These are phyloP conservation scores for Vanrija sp. DNA, from an alignment of 1,284 basidiomycete genomes.

Conservation along the genomic window DNA sequence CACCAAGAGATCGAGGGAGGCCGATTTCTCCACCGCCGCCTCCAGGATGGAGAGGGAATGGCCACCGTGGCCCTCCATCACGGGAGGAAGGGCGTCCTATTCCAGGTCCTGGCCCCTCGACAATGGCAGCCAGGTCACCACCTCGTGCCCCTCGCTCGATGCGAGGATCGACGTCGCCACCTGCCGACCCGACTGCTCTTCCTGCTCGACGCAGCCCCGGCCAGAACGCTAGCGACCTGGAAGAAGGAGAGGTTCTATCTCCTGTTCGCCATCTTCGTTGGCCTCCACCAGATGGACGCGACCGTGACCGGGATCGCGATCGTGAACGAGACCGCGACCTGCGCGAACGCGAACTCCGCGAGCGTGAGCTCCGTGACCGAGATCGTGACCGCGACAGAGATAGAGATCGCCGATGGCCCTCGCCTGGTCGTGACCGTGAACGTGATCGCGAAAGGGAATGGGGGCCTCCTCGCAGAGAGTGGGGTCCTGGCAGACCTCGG, in stretches of 20 bases:
- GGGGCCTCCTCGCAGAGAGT: constrained; percentile 3
- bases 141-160: constrained; percentile 27
- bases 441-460: constrained; percentile 12
- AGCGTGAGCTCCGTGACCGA: constrained; percentile 4
- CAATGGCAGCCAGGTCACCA: constrained; percentile 10
- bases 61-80: no score
- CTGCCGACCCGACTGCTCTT: neutral
- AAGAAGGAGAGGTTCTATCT: constrained; percentile 44
- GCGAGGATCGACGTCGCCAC: constrained; percentile 11
- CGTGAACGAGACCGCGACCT: constrained; percentile 19
- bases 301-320: constrained; percentile 19
- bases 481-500: constrained; percentile 4
- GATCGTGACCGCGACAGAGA: constrained; percentile 10
- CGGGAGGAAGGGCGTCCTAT: neutral
- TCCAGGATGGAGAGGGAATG: no score
- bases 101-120: constrained; percentile 16
- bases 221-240: constrained; percentile 25
- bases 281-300: constrained; percentile 7
- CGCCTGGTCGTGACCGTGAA: constrained; percentile 4
- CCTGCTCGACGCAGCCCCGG: neutral
- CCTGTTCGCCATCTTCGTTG: constrained; percentile 25
- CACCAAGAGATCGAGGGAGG: no score
- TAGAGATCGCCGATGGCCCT: constrained; percentile 4
- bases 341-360: constrained; percentile 9
- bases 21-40: no score